Evolutionary conservation across 805 yeast genomes (phyloP), one percentile per base, ranked within the genome.

Genomic region (Nakazawaea holstii): DNA sequence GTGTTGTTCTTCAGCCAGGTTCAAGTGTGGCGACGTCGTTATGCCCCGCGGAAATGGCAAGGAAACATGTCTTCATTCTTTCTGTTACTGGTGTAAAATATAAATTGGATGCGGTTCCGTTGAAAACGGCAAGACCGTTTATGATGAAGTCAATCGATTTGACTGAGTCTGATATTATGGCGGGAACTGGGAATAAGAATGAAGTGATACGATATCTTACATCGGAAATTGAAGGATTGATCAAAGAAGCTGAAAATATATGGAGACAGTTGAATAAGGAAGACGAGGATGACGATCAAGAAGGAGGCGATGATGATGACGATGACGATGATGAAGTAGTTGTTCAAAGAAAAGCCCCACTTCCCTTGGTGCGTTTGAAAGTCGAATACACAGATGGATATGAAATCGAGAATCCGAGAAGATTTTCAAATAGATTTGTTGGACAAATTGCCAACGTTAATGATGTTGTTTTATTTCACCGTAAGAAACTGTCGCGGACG

Each of bases 1-100:
- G 92, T 59, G 80, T 80, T 47, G 89, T 90, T 0, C 70, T 94
- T 35, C 97, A 90, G 60, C 94, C 96, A 0, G 99, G 99, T 0
- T 87, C 96, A 1, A 86, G 96, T 0, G 86, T 94, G 14, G 97
- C 96, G 0, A 94, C 99, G 0, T 83, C 96, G 2, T 69, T 94
- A 24, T 78, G 87, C 50, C 94, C 86, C 45, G 95, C 92, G 9
- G 99, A 94, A 60, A 77, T 88, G 0, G 72, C 79, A 13, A 78
- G 74, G 31, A 94, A 94, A 60, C 75, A 80, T 59, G 91, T 82
- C 0, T 91, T 85, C 48, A 69, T 94, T 2, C 54, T 94, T 51
- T 80, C 78, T 40, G 69, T 92, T 15, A 72, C 76, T n/a, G 82
- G 80, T 2, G 72, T 68, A 36, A 70, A 79, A 39, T 80, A 77